These are phyloP conservation scores for Paraconiothyrium sp. DNA, from an alignment of 2,329 filamentous ascomycete genomes.

Conservation along the genomic window DNA sequence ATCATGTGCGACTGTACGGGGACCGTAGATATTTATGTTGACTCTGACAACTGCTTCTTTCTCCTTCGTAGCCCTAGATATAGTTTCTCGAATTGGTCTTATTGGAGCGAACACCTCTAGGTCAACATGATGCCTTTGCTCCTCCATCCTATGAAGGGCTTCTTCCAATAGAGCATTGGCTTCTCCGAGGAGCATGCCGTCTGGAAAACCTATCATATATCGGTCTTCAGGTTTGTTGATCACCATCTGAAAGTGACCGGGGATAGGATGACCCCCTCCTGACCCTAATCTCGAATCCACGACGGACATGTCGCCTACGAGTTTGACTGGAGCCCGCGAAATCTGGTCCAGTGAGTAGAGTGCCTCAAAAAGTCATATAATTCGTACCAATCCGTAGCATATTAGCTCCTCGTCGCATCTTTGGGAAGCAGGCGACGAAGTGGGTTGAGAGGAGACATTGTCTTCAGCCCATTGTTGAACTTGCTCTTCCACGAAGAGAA, in stretches of 20 bases:
- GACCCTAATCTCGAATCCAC: constrained; percentile 27
- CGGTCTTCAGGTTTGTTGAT: constrained; percentile 23
- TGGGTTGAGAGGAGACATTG: constrained; percentile 11
- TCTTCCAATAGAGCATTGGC: constrained; percentile 33
- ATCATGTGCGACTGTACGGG: constrained; percentile 10
- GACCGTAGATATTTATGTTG: constrained; percentile 39
- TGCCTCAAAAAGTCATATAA: background rate
- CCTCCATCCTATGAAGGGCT: constrained; percentile 26
- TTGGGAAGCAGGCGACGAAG: constrained; percentile 1
- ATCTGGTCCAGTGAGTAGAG: constrained; percentile 25
- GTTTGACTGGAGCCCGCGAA: constrained; percentile 26
- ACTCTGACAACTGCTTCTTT: constrained; percentile 39
- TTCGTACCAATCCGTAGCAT: constrained; percentile 37
- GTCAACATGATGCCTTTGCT: constrained; percentile 26
- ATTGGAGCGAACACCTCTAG: constrained; percentile 37
- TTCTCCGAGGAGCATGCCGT: constrained; percentile 26
- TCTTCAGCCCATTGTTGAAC: constrained; percentile 30
- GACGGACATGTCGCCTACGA: constrained; percentile 36
- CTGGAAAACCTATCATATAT: constrained; percentile 27
- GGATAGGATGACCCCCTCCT: constrained; percentile 17
- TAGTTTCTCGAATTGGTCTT: constrained; percentile 31
- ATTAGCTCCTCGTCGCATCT: constrained; percentile 21
- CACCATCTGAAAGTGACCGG: constrained; percentile 29
- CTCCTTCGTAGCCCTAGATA: constrained; percentile 29
- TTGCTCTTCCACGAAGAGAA: constrained; percentile 23